Conservation (phyloP, 352 stramenopile genomes). For the Globisporangium iwayamae region DNA sequence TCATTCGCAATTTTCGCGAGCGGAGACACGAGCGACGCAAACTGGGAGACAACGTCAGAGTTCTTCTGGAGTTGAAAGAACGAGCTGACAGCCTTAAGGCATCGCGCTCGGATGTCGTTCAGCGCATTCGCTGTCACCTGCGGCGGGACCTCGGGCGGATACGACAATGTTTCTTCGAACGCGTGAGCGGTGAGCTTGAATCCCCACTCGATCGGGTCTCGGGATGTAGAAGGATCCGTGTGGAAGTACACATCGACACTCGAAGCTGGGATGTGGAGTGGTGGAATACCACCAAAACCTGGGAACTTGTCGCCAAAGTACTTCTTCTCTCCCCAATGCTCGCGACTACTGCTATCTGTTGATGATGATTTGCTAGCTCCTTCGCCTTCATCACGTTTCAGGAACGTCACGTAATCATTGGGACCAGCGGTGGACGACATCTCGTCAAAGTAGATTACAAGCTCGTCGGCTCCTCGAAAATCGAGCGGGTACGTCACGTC, state of each 20-base stretch:
- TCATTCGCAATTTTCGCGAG: slow-evolving; percentile 46
- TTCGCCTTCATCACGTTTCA: slow-evolving; percentile 33
- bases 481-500: slow-evolving; percentile 57
- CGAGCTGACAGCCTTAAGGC: slow-evolving; percentile 46
- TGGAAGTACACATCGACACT: slow-evolving; percentile 72
- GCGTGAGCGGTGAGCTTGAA: slow-evolving; percentile 77
- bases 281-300: slow-evolving; percentile 44
- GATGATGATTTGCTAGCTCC: slow-evolving; percentile 10
- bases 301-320: slow-evolving; percentile 76
- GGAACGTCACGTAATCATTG: slow-evolving; percentile 84
- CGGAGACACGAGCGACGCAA: slow-evolving; percentile 24
- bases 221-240: slow-evolving; percentile 40
- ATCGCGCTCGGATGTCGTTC: slow-evolving; percentile 52
- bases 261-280: slow-evolving; percentile 59
- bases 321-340: slow-evolving; percentile 67
- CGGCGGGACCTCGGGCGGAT: slow-evolving; percentile 57
- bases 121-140: slow-evolving; percentile 32
- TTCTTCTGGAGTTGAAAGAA: slow-evolving; percentile 27
- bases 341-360: slow-evolving; percentile 12
- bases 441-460: slow-evolving; percentile 83
- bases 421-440: slow-evolving; percentile 55
- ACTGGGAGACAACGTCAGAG: slow-evolving; percentile 8
- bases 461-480: slow-evolving; percentile 64
- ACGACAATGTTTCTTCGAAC: slow-evolving; percentile 47
- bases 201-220: slow-evolving; percentile 56